Percentiles rank a stretch among this genome's conserved stretches.
These are phyloP conservation scores for Trametes meyenii DNA, from an alignment of 768 basidiomycete genomes.

Conservation along the genomic window DNA sequence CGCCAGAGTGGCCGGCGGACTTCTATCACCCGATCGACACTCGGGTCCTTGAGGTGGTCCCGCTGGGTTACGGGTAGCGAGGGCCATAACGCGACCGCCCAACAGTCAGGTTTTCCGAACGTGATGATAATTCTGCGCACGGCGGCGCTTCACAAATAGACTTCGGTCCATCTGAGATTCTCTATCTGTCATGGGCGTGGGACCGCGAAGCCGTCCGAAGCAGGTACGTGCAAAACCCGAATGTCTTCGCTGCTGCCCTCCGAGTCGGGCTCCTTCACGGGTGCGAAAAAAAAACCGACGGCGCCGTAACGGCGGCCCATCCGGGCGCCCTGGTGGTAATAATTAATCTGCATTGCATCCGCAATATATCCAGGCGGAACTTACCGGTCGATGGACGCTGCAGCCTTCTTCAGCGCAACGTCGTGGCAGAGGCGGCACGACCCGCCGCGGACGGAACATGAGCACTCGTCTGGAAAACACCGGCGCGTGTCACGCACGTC, in stretches of 20 bases:
- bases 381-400: no score
- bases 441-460: background rate
- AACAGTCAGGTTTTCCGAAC: background rate
- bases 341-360: no score
- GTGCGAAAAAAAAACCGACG: background rate
- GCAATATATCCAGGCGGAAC: no score
- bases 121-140: background rate
- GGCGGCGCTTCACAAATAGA: background rate
- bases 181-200: background rate
- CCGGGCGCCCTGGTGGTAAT: no score
- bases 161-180: background rate
- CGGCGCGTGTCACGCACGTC: background rate
- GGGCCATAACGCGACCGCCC: background rate
- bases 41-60: background rate
- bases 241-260: background rate
- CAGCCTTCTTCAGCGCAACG: no score
- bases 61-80: background rate
- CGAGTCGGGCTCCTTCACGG: no score
- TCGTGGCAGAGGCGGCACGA: no score
- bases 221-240: background rate
- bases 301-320: no score
- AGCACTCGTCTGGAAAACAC: background rate
- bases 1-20: background rate
- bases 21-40: slow-evolving; percentile 8
- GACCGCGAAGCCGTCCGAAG: background rate